These are phyloP conservation scores for Macadamia tetraphylla DNA, from an alignment of 164 flowering plant species.

Conservation along the genomic window DNA sequence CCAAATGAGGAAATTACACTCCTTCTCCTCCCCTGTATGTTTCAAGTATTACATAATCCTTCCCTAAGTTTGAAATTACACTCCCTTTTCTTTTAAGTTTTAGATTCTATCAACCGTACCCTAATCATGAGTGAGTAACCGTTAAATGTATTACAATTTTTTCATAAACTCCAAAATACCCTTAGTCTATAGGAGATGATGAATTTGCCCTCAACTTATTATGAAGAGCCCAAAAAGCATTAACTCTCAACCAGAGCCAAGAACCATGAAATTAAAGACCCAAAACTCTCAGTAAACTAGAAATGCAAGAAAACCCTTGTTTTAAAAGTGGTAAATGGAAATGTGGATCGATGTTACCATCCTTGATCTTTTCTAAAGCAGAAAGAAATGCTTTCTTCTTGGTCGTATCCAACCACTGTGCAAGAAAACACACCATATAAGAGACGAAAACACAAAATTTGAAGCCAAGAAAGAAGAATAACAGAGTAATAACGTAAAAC, in stretches of 20 bases:
- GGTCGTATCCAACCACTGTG: constrained; percentile 72
- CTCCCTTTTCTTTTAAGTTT: no score
- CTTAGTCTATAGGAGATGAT: no score
- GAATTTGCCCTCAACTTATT: no score
- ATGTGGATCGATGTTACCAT: constrained; percentile 36
- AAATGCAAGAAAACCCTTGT: constrained; percentile 4
- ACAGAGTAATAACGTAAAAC: background rate
- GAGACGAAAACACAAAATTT: background rate
- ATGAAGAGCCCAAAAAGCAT: constrained; percentile 67
- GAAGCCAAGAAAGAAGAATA: background rate
- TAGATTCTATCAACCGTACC: no score
- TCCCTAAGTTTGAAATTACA: no score
- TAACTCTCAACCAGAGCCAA: constrained; percentile 43
- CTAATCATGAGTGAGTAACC: no score
- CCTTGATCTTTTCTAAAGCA: constrained; percentile 76
- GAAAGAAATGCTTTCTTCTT: constrained; percentile 69
- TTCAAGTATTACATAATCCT: no score
- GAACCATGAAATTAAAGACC: background rate
- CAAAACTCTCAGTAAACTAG: background rate
- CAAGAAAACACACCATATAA: background rate
- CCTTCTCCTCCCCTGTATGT: no score
- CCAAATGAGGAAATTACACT: no score
- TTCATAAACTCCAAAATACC: no score
- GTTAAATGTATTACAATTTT: no score
- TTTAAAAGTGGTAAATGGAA: background rate